Percentiles rank a stretch among this genome's conserved stretches.
Evolutionary conservation across 306 rosid species (phyloP).

Genomic region (Abrus pulchellus): DNA sequence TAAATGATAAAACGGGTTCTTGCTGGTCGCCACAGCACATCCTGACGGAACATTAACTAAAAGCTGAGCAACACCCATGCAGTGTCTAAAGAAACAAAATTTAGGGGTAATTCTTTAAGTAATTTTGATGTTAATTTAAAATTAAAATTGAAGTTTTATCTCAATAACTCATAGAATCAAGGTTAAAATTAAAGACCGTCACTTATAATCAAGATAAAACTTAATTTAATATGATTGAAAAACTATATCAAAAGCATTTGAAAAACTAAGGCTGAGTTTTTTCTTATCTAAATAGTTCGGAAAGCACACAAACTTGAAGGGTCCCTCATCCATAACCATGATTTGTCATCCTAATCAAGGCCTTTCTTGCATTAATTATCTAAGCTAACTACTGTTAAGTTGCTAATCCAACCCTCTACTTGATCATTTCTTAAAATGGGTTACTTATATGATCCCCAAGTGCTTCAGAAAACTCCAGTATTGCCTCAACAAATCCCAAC

Average conservation of each 20-base stretch:
- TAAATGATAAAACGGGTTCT: background rate
- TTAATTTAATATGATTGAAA: too few relatives aligned
- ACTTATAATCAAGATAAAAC: too few relatives aligned
- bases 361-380: conserved; percentile 25
- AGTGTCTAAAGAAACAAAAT: background rate
- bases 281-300: too few relatives aligned
- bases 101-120: too few relatives aligned
- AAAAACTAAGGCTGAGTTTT: too few relatives aligned
- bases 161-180: too few relatives aligned
- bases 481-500: conserved; percentile 28
- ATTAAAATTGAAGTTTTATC: too few relatives aligned
- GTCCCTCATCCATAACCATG: background rate
- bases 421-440: background rate
- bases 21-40: background rate
- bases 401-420: background rate
- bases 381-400: background rate
- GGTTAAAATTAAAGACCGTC: too few relatives aligned
- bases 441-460: background rate
- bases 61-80: background rate
- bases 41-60: conserved; percentile 20
- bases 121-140: too few relatives aligned
- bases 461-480: background rate
- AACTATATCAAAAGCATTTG: too few relatives aligned
- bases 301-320: background rate
- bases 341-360: background rate